These are phyloP conservation scores for Mycena venus DNA, from an alignment of 768 basidiomycete species.

Conservation along the genomic window DNA sequence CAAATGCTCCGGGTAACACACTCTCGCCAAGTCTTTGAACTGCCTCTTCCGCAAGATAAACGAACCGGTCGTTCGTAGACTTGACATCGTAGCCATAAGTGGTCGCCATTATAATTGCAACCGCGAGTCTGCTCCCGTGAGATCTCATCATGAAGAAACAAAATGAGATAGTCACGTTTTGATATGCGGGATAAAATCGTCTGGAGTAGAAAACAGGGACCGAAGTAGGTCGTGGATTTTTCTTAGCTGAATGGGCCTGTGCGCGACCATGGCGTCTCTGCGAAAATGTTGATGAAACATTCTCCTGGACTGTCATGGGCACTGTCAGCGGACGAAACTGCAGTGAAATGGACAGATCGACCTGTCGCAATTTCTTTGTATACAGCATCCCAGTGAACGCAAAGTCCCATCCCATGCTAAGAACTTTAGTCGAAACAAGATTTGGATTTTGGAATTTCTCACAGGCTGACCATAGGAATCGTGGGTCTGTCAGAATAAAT, in stretches of 20 bases:
- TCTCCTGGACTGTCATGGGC: conserved; percentile 33
- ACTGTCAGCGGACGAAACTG: background rate
- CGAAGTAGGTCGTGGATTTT: conserved; percentile 39
- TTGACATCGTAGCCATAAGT: conserved; percentile 46
- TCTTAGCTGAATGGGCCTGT: conserved; percentile 36
- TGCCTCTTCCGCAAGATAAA: conserved; percentile 37
- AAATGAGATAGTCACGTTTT: background rate
- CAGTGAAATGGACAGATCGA: background rate
- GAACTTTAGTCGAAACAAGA: background rate
- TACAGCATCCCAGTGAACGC: conserved; percentile 43
- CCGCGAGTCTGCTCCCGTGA: background rate
- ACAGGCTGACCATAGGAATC: conserved; percentile 4
- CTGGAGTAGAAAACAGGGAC: conserved; percentile 29
- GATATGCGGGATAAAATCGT: conserved; percentile 26
- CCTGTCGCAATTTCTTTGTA: conserved; percentile 43
- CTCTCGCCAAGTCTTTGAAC: conserved; percentile 20
- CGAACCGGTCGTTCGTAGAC: conserved; percentile 38
- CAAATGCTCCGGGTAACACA: conserved; percentile 36
- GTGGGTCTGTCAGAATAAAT: conserved; percentile 8
- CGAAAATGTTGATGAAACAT: conserved; percentile 44
- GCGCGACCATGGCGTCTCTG: conserved; percentile 31
- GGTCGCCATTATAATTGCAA: background rate
- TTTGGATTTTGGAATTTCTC: background rate
- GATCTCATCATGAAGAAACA: background rate
- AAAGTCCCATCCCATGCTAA: conserved; percentile 51